These are phyloP conservation scores for Scedosporium apiospermum DNA, from an alignment of 2,329 filamentous ascomycete genomes.

Conservation along the genomic window DNA sequence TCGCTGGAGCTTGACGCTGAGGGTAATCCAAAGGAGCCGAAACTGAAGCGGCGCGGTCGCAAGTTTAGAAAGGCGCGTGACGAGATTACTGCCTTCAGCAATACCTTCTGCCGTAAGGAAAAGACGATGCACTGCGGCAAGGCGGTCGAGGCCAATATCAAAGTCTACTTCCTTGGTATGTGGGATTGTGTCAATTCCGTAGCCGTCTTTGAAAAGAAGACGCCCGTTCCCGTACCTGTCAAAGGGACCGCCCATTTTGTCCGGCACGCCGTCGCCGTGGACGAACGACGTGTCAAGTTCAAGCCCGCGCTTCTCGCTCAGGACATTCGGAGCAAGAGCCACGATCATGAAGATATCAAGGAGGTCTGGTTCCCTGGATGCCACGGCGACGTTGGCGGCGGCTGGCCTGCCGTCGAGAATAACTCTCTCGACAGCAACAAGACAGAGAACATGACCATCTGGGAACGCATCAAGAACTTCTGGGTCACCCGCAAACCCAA, in stretches of 20 bases:
- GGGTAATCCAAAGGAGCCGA: conserved; percentile 28
- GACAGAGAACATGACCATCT: conserved; percentile 33
- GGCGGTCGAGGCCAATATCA: conserved; percentile 24
- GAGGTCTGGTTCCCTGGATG: conserved; percentile 76
- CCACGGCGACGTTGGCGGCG: conserved; percentile 71
- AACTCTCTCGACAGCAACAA: conserved; percentile 42
- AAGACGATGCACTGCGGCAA: conserved; percentile 9
- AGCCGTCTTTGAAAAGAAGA: conserved; percentile 27
- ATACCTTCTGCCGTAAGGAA: conserved; percentile 35
- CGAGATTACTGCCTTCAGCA: conserved; percentile 34
- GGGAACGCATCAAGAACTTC: conserved; percentile 25
- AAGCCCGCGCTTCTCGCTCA: conserved; percentile 38
- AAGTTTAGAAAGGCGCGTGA: conserved; percentile 17
- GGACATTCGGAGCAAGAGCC: conserved; percentile 20
- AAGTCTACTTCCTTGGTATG: conserved; percentile 44
- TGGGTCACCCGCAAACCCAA: conserved; percentile 24
- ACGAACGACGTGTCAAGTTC: conserved; percentile 47
- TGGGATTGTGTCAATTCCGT: conserved; percentile 47
- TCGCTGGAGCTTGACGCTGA: conserved; percentile 12
- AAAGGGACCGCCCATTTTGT: conserved; percentile 33
- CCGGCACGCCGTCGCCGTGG: conserved; percentile 42
- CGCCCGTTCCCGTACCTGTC: conserved; percentile 25
- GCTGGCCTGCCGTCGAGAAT: conserved; percentile 46
- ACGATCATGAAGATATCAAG: conserved; percentile 38
- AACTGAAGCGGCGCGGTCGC: conserved; percentile 45